A percentile compares a stretch with the other conserved stretches of the same genome.
Conservation (phyloP, 192 early-diverging fungal species). For the Umbelopsis ramanniana region DNA sequence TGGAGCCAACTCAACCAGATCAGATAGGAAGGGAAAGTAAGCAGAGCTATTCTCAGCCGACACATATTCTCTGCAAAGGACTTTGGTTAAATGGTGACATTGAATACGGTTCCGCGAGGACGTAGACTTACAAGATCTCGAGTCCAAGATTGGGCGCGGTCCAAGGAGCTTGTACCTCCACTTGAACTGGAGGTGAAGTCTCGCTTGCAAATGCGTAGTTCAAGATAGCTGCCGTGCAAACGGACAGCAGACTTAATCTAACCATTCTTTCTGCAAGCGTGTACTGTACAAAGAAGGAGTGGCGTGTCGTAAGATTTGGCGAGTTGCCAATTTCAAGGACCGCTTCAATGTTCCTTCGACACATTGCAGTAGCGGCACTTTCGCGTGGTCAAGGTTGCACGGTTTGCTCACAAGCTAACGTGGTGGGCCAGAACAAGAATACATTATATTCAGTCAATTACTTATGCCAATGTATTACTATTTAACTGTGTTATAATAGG, state of each 20-base stretch:
- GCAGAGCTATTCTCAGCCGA: slow-evolving; percentile 64
- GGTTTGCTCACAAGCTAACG: neutral
- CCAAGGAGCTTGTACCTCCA: slow-evolving; percentile 60
- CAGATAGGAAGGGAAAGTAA: slow-evolving; percentile 66
- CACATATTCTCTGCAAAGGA: slow-evolving; percentile 63
- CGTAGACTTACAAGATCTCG: slow-evolving; percentile 71
- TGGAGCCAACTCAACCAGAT: slow-evolving; percentile 49
- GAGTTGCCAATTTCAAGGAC: neutral
- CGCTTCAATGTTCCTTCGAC: neutral
- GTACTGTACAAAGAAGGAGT: neutral
- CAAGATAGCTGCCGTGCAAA: slow-evolving; percentile 10
- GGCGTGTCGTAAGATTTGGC: neutral
- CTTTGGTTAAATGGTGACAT: slow-evolving; percentile 1
- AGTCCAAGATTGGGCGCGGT: slow-evolving; percentile 69
- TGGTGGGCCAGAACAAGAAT: neutral
- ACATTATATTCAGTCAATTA: too few species aligned
- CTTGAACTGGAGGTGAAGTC: slow-evolving; percentile 53
- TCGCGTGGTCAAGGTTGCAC: too few species aligned
- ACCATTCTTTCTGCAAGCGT: neutral
- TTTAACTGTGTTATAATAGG: too few species aligned
- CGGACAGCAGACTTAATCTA: slow-evolving; percentile 16
- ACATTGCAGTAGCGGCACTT: neutral
- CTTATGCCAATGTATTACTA: too few species aligned
- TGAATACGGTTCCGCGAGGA: neutral
- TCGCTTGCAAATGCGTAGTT: neutral